Evolutionary conservation across 768 basidiomycete species (phyloP).

Genomic region (Epithele typhae): DNA sequence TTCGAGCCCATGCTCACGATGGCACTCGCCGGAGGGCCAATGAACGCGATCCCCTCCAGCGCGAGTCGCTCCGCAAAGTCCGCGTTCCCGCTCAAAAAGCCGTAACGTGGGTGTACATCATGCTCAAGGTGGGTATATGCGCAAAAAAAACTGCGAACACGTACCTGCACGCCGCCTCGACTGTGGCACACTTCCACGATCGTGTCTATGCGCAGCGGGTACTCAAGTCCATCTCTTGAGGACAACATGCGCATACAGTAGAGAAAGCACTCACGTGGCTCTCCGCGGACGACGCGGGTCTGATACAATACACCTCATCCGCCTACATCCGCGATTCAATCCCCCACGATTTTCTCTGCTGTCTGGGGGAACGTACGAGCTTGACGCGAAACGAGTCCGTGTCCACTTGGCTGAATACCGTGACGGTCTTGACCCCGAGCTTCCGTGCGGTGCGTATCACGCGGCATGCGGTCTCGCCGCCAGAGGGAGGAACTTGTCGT

Average conservation of each 20-base stretch:
- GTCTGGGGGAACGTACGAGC: slow-evolving; percentile 43
- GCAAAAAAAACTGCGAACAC: slow-evolving; percentile 11
- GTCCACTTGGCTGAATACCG: slow-evolving; percentile 89
- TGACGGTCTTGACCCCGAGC: slow-evolving; percentile 87
- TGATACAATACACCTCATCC: slow-evolving; percentile 65
- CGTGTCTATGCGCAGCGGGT: slow-evolving; percentile 79
- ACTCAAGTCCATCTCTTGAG: background rate
- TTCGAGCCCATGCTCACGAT: slow-evolving; percentile 96
- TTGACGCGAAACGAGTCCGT: slow-evolving; percentile 75
- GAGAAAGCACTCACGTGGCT: slow-evolving; percentile 66
- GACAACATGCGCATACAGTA: no score
- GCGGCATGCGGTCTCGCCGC: slow-evolving; percentile 94
- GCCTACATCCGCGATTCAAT: slow-evolving; percentile 32
- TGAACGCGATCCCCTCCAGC: slow-evolving; percentile 81
- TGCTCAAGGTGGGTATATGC: slow-evolving; percentile 23
- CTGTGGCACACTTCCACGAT: slow-evolving; percentile 76
- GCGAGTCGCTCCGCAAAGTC: slow-evolving; percentile 70
- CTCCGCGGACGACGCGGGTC: slow-evolving; percentile 83
- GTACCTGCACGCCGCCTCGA: slow-evolving; percentile 78
- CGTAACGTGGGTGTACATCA: slow-evolving; percentile 93
- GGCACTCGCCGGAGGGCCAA: slow-evolving; percentile 84
- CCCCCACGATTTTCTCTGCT: background rate
- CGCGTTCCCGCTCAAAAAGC: slow-evolving; percentile 91
- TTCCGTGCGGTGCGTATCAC: slow-evolving; percentile 88
- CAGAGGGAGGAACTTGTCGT: no score